Evolutionary conservation across 2,329 filamentous ascomycete species (phyloP).

Genomic region (Ceratocystis harringtonii): DNA sequence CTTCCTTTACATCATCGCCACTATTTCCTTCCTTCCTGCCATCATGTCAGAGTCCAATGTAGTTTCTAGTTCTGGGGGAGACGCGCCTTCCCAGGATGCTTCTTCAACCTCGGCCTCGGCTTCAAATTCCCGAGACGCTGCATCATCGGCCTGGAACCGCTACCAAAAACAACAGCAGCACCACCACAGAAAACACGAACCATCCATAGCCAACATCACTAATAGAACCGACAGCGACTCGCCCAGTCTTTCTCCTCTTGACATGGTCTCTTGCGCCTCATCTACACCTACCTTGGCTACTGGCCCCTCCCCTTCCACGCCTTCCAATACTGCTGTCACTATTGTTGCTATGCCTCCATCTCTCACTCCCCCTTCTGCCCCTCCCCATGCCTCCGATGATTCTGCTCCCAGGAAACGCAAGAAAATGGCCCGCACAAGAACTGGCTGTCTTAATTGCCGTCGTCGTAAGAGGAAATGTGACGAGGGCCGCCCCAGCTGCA

Average conservation of each 20-base stretch:
- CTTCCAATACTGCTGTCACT: not conserved
- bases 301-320: not conserved
- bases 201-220: conserved; percentile 2
- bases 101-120: not conserved
- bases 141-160: conserved; percentile 1
- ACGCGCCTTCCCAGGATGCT: not conserved
- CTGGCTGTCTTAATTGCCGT: conserved; percentile 27
- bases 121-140: not conserved
- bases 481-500: conserved; percentile 25
- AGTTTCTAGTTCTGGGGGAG: not conserved
- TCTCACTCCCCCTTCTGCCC: not conserved
- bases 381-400: conserved; percentile 4
- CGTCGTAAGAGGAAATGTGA: conserved; percentile 29
- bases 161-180: not conserved
- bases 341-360: not conserved
- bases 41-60: not conserved
- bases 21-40: not conserved
- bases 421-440: conserved; percentile 25
- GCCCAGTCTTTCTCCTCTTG: not conserved
- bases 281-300: not conserved
- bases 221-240: not conserved
- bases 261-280: not conserved
- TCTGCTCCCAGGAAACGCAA: conserved; percentile 16
- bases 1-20: not conserved
- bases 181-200: conserved; percentile 1